Evolutionary conservation across 345 rosid species (phyloP).

Genomic region (Toxicodendron radicans): DNA sequence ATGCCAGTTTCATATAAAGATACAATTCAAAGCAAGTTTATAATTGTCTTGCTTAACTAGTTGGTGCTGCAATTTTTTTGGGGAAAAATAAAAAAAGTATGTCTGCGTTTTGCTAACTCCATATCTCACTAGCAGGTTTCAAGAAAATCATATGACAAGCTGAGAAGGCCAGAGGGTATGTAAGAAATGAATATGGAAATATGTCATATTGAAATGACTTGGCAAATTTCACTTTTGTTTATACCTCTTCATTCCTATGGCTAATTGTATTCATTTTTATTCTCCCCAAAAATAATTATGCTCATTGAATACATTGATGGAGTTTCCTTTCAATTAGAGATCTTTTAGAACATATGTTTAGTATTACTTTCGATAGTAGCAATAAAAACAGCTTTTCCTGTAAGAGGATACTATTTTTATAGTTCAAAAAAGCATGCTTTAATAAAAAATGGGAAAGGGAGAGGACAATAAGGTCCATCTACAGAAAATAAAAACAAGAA

Average conservation of each 20-base stretch:
- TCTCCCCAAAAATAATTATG: neutral
- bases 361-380: too few relatives aligned
- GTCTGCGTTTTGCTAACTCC: neutral
- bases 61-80: too few relatives aligned
- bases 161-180: conserved; percentile 20
- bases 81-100: too few relatives aligned
- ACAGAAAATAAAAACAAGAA: too few relatives aligned
- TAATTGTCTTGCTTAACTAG: too few relatives aligned
- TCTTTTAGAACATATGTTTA: too few relatives aligned
- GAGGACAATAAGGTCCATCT: neutral
- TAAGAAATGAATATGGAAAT: neutral
- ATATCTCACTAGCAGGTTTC: conserved; percentile 33
- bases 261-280: neutral
- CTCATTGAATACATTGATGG: neutral
- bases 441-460: too few relatives aligned
- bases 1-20: too few relatives aligned
- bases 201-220: neutral
- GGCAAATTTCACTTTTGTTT: neutral
- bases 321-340: neutral
- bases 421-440: too few relatives aligned
- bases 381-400: neutral
- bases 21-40: conserved; percentile 13
- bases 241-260: too few relatives aligned
- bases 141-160: conserved; percentile 53
- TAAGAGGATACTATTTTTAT: neutral